Conservation (phyloP, 169 alveolate genomes). For the Fabrea salina region DNA sequence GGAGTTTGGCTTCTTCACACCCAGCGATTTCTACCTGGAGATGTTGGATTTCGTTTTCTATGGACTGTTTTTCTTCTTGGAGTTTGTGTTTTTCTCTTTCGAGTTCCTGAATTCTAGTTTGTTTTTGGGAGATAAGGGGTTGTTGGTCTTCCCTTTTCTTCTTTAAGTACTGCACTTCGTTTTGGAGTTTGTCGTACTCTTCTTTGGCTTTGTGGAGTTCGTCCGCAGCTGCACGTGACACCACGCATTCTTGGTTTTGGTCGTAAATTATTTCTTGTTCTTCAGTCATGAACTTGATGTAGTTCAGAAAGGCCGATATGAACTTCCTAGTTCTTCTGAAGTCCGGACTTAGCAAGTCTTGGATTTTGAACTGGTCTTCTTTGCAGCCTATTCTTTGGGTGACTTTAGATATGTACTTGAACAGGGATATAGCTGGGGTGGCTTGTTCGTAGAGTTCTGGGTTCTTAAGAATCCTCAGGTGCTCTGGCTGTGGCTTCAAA, state of each 20-base stretch:
- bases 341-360: conserved; percentile 10
- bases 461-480: neutral
- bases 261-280: neutral
- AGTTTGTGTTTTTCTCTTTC: conserved; percentile 5
- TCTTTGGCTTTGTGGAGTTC: neutral
- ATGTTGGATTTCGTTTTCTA: neutral
- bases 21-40: neutral
- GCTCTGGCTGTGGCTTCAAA: neutral
- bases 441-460: neutral
- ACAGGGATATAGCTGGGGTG: neutral
- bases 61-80: neutral
- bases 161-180: neutral
- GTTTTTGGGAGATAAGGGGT: neutral
- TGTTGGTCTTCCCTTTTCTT: neutral
- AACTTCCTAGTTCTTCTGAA: conserved; percentile 19
- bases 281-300: neutral
- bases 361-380: conserved; percentile 8
- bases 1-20: neutral
- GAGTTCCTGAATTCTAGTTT: neutral
- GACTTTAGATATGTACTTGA: neutral
- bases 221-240: neutral
- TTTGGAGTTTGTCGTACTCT: neutral
- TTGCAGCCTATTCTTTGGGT: neutral
- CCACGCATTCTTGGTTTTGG: neutral
- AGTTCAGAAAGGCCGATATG: conserved; percentile 1